Conservation (phyloP, 441 rosid species). For the Gossypium aridum region DNA sequence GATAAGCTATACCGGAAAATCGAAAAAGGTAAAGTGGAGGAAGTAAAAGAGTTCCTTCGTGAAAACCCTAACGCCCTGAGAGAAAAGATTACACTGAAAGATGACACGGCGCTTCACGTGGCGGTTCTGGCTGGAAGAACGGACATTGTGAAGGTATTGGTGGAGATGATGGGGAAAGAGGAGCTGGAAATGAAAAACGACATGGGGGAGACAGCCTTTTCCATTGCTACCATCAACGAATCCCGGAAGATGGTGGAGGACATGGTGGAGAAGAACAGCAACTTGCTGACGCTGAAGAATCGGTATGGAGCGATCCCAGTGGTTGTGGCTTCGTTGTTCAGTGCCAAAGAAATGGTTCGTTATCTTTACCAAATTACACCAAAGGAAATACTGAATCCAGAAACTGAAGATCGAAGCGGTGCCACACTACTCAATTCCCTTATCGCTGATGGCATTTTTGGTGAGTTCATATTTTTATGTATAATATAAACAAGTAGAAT, state of each 20-base stretch:
- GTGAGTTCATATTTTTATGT: constrained; percentile 13
- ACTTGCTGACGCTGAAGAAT: constrained; percentile 19
- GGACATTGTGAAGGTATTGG: constrained; percentile 22
- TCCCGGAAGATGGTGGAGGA: constrained; percentile 17
- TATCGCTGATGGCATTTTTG: constrained; percentile 27
- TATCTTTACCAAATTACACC: constrained; percentile 21
- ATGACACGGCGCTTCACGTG: constrained; percentile 33
- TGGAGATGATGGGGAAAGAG: not conserved
- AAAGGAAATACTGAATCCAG: constrained; percentile 13
- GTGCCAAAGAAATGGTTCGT: constrained; percentile 24
- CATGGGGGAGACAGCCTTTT: constrained; percentile 29
- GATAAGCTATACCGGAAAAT: not conserved
- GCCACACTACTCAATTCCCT: constrained; percentile 32
- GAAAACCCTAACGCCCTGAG: constrained; percentile 6
- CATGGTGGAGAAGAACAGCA: constrained; percentile 16
- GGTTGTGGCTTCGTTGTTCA: constrained; percentile 34
- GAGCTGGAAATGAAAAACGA: constrained; percentile 19
- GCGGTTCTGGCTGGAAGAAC: constrained; percentile 26
- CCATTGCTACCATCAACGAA: constrained; percentile 31
- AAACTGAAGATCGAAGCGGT: constrained; percentile 23
- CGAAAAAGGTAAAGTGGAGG: constrained; percentile 21
- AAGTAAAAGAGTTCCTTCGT: constrained; percentile 13
- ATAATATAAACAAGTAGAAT: not conserved
- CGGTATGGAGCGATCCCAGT: constrained; percentile 25
- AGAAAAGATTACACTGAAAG: constrained; percentile 24